Base-by-base conservation (phyloP, 2,329 filamentous ascomycete species). In the Pestalotiopsis sp. region DNA sequence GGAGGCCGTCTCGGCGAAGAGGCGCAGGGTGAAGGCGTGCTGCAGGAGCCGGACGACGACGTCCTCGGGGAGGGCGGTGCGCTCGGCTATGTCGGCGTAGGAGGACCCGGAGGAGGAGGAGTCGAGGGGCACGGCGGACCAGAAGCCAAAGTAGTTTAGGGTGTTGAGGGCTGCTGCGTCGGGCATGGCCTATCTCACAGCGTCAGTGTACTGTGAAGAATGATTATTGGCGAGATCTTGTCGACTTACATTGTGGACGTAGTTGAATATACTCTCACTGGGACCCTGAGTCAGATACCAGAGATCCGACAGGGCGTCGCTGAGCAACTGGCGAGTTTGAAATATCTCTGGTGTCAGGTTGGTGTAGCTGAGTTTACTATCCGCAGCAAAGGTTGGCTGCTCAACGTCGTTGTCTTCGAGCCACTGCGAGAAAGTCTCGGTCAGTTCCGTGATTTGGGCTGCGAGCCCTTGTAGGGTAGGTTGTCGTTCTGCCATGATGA, bases 101-200 rank as follows among this genome's bases (percentile, higher is more conserved):
- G 83, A 82, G 31, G 31, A 9, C 84, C 83, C 3, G 27, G 27
- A 7, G 27, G 27, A 31, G 5, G 80, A 78, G 14, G 83, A 83
- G 31, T 82, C 77, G 1, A 86, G 66, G 3, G 86, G 85, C 5
- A 88, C 84, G 7, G 83, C 81, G 14, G 79, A 77, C 83, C 84
- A 87, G 72, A 87, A 86, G 72, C 86, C 77, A 73, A 87, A 87
- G 70, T 84, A 78, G 73, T 87, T 87, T 13, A 87, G 76, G 17
- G 85, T 76, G 71, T 85, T 84, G 56, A 87, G 79, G 14, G 76
- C 72, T 6, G 82, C 78, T 4, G 80, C 78, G 69, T 86, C 84
- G 2, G 84, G 83, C 65, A 84, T 79, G 41, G 74, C 78, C 83
- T 84, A 6, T 31, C 31, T 31, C 7, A 1, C 31, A 31, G 7